A percentile compares a stretch with the other conserved stretches of the same genome.
phyloP scores from a whole-genome alignment of 208 protist species.

The Trypanosoma cruzi region DNA sequence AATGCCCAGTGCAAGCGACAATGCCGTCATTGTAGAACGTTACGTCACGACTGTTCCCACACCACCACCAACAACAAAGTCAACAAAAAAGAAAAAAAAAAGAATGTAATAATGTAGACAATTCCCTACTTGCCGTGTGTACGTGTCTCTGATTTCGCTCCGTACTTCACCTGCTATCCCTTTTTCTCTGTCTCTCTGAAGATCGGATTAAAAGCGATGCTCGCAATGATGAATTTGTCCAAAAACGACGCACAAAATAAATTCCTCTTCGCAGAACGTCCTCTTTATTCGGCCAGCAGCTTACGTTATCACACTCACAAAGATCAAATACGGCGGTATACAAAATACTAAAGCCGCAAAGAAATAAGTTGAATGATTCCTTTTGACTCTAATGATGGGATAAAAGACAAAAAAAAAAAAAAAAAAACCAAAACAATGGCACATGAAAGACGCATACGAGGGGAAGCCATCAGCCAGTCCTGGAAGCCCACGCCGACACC shows the following conservation, averaged over 20 bases:
- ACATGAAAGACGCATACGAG: not conserved
- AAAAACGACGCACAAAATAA: too few species aligned
- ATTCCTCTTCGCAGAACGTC: not conserved
- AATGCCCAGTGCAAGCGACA: constrained; percentile 6
- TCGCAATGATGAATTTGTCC: too few species aligned
- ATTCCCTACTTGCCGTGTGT: not conserved
- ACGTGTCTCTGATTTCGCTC: too few species aligned
- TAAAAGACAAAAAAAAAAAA: not conserved
- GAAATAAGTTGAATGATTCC: not conserved
- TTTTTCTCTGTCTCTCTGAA: too few species aligned
- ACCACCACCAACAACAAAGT: not conserved
- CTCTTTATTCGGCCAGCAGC: not conserved
- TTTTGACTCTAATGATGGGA: not conserved
- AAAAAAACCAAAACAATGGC: not conserved
- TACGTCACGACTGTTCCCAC: not conserved
- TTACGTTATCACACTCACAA: not conserved
- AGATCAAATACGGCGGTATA: not conserved
- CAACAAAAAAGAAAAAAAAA: not conserved
- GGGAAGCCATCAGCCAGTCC: not conserved
- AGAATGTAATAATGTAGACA: not conserved
- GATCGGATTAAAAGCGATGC: too few species aligned
- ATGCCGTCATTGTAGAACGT: constrained; percentile 12
- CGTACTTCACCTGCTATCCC: too few species aligned
- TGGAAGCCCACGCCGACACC: not conserved
- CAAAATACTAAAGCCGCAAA: not conserved